phyloP scores from a whole-genome alignment of 208 protist genomes.

The Trypanosoma platydactyli region DNA sequence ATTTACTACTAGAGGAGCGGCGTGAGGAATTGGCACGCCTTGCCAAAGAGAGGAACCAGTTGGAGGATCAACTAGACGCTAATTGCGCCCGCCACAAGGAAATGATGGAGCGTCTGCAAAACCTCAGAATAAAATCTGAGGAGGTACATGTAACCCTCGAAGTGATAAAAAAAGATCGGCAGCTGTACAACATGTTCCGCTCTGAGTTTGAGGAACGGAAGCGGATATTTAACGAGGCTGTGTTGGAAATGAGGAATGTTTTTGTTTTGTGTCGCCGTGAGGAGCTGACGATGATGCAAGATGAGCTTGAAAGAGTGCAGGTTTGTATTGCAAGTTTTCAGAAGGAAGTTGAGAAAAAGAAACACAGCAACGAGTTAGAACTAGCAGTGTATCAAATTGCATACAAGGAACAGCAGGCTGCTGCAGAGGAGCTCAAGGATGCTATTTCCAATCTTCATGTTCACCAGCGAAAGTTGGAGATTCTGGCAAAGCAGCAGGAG shows the following conservation, averaged over 20 bases:
- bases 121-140: slow-evolving; percentile 39
- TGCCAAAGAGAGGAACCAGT: slow-evolving; percentile 19
- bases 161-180: slow-evolving; percentile 24
- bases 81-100: slow-evolving; percentile 32
- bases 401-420: slow-evolving; percentile 71
- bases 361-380: slow-evolving; percentile 54
- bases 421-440: slow-evolving; percentile 47
- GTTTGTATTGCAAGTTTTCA: slow-evolving; percentile 23
- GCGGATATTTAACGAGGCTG: slow-evolving; percentile 24
- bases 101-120: slow-evolving; percentile 48
- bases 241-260: slow-evolving; percentile 7
- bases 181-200: slow-evolving; percentile 22
- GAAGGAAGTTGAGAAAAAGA: slow-evolving; percentile 37
- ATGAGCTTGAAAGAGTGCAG: slow-evolving; percentile 31
- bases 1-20: slow-evolving; percentile 34
- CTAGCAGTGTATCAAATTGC: slow-evolving; percentile 74
- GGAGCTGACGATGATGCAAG: slow-evolving; percentile 37
- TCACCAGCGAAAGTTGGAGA: slow-evolving; percentile 43
- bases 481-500: slow-evolving; percentile 56
- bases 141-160: slow-evolving; percentile 26
- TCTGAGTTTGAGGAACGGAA: slow-evolving; percentile 37
- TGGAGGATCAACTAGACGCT: slow-evolving; percentile 34
- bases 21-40: slow-evolving; percentile 21
- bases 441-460: slow-evolving; percentile 23
- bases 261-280: slow-evolving; percentile 32